Evolutionary conservation across 257 asterid genomes (phyloP).

Genomic region (Galeopsis tetrahit): DNA sequence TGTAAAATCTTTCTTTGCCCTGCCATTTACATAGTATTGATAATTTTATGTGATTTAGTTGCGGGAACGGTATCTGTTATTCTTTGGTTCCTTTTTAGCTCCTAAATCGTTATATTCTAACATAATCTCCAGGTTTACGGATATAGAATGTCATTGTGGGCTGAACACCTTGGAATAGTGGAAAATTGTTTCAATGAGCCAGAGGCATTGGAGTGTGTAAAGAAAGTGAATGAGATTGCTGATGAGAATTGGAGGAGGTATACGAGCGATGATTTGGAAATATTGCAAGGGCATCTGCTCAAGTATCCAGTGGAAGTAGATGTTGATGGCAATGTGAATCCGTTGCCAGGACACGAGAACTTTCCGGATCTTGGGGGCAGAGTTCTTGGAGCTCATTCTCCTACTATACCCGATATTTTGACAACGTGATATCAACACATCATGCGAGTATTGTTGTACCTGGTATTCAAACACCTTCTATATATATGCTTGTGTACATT

Average conservation of each 20-base stretch:
- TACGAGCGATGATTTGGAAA: constrained; percentile 45
- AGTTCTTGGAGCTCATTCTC: constrained; percentile 67
- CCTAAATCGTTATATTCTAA: background rate
- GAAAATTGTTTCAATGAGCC: constrained; percentile 64
- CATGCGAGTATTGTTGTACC: background rate
- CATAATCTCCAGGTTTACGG: constrained; percentile 64
- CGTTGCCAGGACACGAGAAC: constrained; percentile 63
- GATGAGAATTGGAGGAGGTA: constrained; percentile 68
- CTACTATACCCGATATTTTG: constrained; percentile 71
- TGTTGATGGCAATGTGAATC: constrained; percentile 63
- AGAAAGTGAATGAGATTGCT: constrained; percentile 66
- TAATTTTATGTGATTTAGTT: background rate
- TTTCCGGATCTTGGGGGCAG: constrained; percentile 91
- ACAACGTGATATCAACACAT: constrained; percentile 52
- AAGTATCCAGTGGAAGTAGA: constrained; percentile 78
- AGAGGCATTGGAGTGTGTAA: constrained; percentile 62
- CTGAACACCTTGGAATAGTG: constrained; percentile 75
- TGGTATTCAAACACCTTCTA: background rate
- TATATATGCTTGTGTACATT: background rate
- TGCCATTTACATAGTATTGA: background rate
- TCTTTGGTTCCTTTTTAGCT: background rate
- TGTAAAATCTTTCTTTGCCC: background rate
- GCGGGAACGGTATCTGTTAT: too few species aligned
- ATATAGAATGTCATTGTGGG: constrained; percentile 89
- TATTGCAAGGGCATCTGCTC: constrained; percentile 80